These are phyloP conservation scores for Fusarium chlamydosporum DNA, from an alignment of 2,329 filamentous ascomycete genomes.

Conservation along the genomic window DNA sequence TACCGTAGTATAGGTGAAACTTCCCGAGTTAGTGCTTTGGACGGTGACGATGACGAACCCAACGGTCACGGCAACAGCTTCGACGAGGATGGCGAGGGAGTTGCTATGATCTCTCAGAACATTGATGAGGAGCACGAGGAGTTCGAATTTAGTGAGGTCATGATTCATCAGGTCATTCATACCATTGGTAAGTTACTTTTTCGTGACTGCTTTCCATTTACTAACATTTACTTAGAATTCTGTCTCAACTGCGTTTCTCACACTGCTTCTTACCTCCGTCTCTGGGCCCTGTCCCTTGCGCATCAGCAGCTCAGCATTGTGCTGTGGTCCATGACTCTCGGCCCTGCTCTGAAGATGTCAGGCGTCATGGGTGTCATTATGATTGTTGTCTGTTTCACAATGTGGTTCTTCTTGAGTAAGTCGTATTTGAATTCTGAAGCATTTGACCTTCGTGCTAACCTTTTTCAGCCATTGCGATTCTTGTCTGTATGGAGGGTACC, in stretches of 20 bases:
- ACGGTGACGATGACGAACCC: slow-evolving; percentile 78
- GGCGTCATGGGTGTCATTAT: slow-evolving; percentile 81
- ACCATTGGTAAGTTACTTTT: slow-evolving; percentile 81
- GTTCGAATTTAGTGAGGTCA: slow-evolving; percentile 96
- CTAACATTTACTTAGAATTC: slow-evolving; percentile 77
- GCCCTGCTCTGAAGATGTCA: slow-evolving; percentile 76
- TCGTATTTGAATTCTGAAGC: not conserved
- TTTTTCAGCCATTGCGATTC: slow-evolving; percentile 65
- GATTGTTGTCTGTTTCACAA: slow-evolving; percentile 84
- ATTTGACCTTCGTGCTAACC: slow-evolving; percentile 45
- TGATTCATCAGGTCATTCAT: slow-evolving; percentile 99
- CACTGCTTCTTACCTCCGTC: slow-evolving; percentile 97
- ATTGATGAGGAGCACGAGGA: slow-evolving; percentile 90
- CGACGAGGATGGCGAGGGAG: slow-evolving; percentile 80
- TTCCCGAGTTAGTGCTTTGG: slow-evolving; percentile 87
- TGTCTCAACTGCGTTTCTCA: slow-evolving; percentile 99
- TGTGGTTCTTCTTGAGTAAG: slow-evolving; percentile 88
- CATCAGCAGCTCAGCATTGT: slow-evolving; percentile 98
- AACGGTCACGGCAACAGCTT: slow-evolving; percentile 72
- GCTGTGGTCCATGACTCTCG: slow-evolving; percentile 96
- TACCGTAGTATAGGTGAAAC: slow-evolving; percentile 95
- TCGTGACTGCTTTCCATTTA: not conserved
- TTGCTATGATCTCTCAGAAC: slow-evolving; percentile 90
- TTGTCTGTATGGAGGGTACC: slow-evolving; percentile 96
- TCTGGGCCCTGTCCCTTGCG: slow-evolving; percentile 96